These are phyloP conservation scores for Cladosporium sp. DNA, from an alignment of 2,329 filamentous ascomycete species.

Conservation along the genomic window DNA sequence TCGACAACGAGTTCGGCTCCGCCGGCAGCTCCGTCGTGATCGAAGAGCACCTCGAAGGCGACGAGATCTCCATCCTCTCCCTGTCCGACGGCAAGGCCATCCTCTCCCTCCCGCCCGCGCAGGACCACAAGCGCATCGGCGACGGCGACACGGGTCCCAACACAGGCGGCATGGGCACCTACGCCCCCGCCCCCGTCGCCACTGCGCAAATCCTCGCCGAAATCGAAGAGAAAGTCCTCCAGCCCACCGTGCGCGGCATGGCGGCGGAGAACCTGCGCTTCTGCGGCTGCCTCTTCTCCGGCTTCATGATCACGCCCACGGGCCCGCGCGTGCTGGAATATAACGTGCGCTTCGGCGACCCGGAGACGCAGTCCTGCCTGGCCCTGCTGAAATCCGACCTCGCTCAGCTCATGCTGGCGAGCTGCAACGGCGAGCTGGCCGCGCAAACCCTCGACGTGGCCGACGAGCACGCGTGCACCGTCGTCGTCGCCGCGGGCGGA, in stretches of 20 bases:
- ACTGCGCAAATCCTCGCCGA: constrained; percentile 63
- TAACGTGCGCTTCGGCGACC: constrained; percentile 89
- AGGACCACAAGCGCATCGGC: constrained; percentile 94
- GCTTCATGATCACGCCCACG: constrained; percentile 82
- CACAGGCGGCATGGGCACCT: constrained; percentile 97
- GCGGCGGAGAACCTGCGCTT: constrained; percentile 67
- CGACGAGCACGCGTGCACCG: constrained; percentile 72
- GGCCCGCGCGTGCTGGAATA: constrained; percentile 87
- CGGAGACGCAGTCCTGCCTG: constrained; percentile 83
- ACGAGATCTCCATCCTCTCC: constrained; percentile 86
- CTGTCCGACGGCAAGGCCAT: constrained; percentile 89
- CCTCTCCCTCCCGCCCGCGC: constrained; percentile 78
- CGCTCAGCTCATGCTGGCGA: constrained; percentile 83
- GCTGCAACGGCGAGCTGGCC: constrained; percentile 69
- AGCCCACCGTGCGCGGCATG: constrained; percentile 88
- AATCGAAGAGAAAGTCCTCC: constrained; percentile 77
- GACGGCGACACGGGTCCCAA: constrained; percentile 90
- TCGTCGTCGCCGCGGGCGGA: constrained; percentile 88
- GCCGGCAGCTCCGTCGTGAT: constrained; percentile 92
- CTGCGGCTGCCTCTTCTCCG: constrained; percentile 76
- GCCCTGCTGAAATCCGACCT: constrained; percentile 81
- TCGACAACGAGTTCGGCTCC: constrained; percentile 76
- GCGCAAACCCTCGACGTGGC: constrained; percentile 32
- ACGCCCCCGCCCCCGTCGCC: constrained; percentile 64
- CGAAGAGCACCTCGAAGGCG: constrained; percentile 86